These are phyloP conservation scores for Lactarius sanguifluus DNA, from an alignment of 768 basidiomycete species.

Conservation along the genomic window DNA sequence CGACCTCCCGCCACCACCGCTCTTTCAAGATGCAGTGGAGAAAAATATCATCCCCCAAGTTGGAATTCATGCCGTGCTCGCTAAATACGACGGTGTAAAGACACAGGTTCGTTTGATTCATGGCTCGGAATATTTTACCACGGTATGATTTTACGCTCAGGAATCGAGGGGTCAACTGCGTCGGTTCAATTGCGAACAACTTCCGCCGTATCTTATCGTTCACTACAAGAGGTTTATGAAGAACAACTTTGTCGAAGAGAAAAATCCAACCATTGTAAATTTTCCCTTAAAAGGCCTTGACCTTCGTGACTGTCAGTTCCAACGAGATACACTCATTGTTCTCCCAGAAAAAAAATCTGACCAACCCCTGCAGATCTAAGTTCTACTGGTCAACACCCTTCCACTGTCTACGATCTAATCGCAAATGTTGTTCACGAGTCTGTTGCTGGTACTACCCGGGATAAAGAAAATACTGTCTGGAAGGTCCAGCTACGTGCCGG, in stretches of 20 bases:
- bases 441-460: slow-evolving; percentile 90
- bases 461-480: slow-evolving; percentile 90
- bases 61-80: slow-evolving; percentile 81
- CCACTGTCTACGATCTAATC: slow-evolving; percentile 88
- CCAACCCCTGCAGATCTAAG: slow-evolving; percentile 64
- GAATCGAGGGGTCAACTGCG: slow-evolving; percentile 84
- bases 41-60: slow-evolving; percentile 99
- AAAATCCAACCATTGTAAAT: slow-evolving; percentile 98
- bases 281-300: slow-evolving; percentile 94
- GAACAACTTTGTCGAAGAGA: slow-evolving; percentile 96
- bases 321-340: background rate
- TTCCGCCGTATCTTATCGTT: slow-evolving; percentile 91
- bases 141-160: slow-evolving; percentile 39
- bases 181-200: slow-evolving; percentile 83
- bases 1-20: slow-evolving; percentile 94
- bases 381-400: slow-evolving; percentile 53
- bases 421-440: slow-evolving; percentile 96
- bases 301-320: slow-evolving; percentile 80
- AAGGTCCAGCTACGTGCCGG: slow-evolving; percentile 83
- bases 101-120: slow-evolving; percentile 61
- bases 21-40: slow-evolving; percentile 94
- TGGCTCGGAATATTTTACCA: slow-evolving; percentile 29
- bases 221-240: slow-evolving; percentile 97
- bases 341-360: slow-evolving; percentile 3
- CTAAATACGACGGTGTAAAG: slow-evolving; percentile 91